Base-by-base conservation (phyloP, 2,329 filamentous ascomycete species). In the Fusarium burgessii region DNA sequence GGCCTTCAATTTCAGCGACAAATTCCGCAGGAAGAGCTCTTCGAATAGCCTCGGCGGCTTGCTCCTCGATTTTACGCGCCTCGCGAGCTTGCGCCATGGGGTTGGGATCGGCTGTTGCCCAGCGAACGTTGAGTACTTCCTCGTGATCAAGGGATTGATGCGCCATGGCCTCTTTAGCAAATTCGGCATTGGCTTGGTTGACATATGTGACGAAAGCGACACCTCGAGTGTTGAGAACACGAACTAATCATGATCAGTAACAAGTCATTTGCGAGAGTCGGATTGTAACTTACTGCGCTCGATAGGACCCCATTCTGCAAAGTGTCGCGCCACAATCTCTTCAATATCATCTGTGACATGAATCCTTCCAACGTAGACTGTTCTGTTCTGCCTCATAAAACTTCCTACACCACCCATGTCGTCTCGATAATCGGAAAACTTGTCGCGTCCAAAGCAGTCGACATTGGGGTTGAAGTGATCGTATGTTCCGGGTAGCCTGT, bases 401-500 rank as follows among this genome's bases (percentile, higher is more conserved):
- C 90, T 94, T 29, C 96, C 96, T 4, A 98, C 94, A 72, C 97
- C 97, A 57, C 95, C 95, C 96, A 99, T 98, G 80, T 98, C 95
- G 79, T 98, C 95, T 76, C 95, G 87, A 82, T 98, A 98, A 78
- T 97, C 95, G 69, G 89, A 92, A 77, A 94, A 93, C 84, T 97
- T 97, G 85, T 98, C 95, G 63, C 95, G 73, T 4, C 80, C 81
- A 77, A 99, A 99, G 78, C 94, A 97, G 83, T 99, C 96, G 23
- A 97, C 90, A 75, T 98, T 98, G 3, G 93, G 93, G 68, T 95
- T 96, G 82, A 95, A 98, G 15, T 97, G 86, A 80, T 98, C 96
- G 78, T 94, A 93, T 4, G 97, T 88, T 1, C 89, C 91, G 0
- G 96, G 97, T 32, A 98, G 84, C 8, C 96, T 90, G 80, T 99